Conservation (phyloP, 805 yeast genomes). For the Cyberlindnera mississippiensis region DNA sequence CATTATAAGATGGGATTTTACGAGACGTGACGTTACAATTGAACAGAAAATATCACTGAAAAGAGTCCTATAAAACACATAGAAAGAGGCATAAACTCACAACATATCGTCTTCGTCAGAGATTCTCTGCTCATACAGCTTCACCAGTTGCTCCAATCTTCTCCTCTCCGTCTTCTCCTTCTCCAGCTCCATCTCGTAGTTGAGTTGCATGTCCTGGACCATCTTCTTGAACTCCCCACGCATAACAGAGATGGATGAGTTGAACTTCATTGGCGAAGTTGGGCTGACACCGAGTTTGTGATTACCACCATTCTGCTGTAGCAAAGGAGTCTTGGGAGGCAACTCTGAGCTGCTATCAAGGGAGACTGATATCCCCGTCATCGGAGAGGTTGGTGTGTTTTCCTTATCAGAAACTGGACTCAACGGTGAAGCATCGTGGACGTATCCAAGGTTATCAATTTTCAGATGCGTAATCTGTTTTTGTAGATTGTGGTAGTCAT, state of each 20-base stretch:
- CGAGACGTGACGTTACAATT: no score
- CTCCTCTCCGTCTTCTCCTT: slow-evolving; percentile 51
- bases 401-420: slow-evolving; percentile 17
- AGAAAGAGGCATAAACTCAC: not conserved
- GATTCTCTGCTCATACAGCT: slow-evolving; percentile 26
- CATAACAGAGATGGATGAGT: slow-evolving; percentile 48
- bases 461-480: slow-evolving; percentile 41
- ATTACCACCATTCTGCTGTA: slow-evolving; percentile 19
- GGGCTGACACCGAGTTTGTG: slow-evolving; percentile 10
- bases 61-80: not conserved
- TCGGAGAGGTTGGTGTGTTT: slow-evolving; percentile 26
- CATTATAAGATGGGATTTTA: no score
- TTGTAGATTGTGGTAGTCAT: slow-evolving; percentile 40
- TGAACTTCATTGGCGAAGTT: slow-evolving; percentile 26
- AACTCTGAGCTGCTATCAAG: slow-evolving; percentile 7
- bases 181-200: slow-evolving; percentile 54
- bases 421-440: slow-evolving; percentile 9
- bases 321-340: slow-evolving; percentile 23
- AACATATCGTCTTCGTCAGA: slow-evolving; percentile 11
- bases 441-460: slow-evolving; percentile 23
- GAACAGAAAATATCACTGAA: no score
- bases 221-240: slow-evolving; percentile 66
- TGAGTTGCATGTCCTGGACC: slow-evolving; percentile 56
- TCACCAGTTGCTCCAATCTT: slow-evolving; percentile 40
- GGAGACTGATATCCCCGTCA: slow-evolving; percentile 22